These are phyloP conservation scores for Mycena amicta DNA, from an alignment of 768 basidiomycete genomes.

Conservation along the genomic window DNA sequence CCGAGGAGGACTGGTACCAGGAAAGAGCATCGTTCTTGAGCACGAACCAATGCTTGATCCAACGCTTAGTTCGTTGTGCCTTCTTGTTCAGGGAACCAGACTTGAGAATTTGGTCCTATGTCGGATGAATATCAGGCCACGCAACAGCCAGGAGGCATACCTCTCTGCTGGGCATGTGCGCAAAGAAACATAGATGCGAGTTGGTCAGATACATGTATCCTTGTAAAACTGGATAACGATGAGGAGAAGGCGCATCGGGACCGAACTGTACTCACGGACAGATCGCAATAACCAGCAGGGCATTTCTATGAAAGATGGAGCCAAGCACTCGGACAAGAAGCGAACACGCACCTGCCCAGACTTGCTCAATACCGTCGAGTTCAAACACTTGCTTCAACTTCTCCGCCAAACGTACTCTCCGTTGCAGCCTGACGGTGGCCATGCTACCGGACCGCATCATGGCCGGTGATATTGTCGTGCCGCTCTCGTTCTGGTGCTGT, in stretches of 20 bases:
- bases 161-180: conserved; percentile 89
- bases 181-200: conserved; percentile 94
- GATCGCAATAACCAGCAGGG: conserved; percentile 92
- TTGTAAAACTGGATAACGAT: conserved; percentile 69
- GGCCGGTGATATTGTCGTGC: conserved; percentile 21
- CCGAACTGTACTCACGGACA: conserved; percentile 62
- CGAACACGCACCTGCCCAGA: conserved; percentile 71
- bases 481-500: conserved; percentile 11
- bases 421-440: conserved; percentile 68
- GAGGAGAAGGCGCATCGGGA: conserved; percentile 1
- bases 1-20: conserved; percentile 95
- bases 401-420: conserved; percentile 76
- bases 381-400: conserved; percentile 91
- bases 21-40: conserved; percentile 94
- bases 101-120: conserved; percentile 88
- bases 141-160: conserved; percentile 42
- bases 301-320: conserved; percentile 61
- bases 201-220: conserved; percentile 98
- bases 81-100: conserved; percentile 90
- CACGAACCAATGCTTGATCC: conserved; percentile 95
- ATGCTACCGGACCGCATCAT: conserved; percentile 60
- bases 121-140: conserved; percentile 9
- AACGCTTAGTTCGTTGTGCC: conserved; percentile 85
- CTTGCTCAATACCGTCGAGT: conserved; percentile 78
- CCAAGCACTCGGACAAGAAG: conserved; percentile 1